Evolutionary conservation across 495 filamentous ascomycete species (phyloP).

Genomic region (Daldinia grandis): DNA sequence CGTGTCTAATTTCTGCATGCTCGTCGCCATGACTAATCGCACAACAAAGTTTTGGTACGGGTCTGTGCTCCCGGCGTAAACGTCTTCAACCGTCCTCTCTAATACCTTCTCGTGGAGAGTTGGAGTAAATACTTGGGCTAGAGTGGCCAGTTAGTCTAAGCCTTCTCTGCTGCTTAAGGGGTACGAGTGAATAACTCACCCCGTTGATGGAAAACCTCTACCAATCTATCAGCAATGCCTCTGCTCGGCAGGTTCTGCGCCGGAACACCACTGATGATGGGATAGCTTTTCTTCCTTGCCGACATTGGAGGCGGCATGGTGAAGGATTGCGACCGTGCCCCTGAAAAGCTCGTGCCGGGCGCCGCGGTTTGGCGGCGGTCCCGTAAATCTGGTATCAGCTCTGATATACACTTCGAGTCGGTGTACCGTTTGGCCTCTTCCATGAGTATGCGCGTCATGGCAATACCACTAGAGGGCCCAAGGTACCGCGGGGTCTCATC

Average conservation of each 20-base stretch:
- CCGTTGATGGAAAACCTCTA: slow-evolving; percentile 82
- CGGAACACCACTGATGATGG: slow-evolving; percentile 77
- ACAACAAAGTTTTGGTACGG: slow-evolving; percentile 85
- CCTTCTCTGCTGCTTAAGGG: background rate
- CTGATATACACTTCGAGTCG: slow-evolving; percentile 82
- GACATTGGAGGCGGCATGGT: slow-evolving; percentile 50
- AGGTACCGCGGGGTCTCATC: slow-evolving; percentile 86
- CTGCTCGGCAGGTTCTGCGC: slow-evolving; percentile 73
- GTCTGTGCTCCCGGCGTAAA: slow-evolving; percentile 77
- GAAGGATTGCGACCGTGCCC: slow-evolving; percentile 46
- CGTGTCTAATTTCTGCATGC: slow-evolving; percentile 83
- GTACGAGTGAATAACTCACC: slow-evolving; percentile 60
- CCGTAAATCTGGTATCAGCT: slow-evolving; percentile 77
- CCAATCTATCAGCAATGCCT: slow-evolving; percentile 72
- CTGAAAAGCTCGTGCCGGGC: slow-evolving; percentile 27
- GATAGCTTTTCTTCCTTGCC: slow-evolving; percentile 66
- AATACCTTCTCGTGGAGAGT: slow-evolving; percentile 85
- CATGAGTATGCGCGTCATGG: slow-evolving; percentile 92
- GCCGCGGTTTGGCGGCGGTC: slow-evolving; percentile 38
- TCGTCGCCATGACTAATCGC: slow-evolving; percentile 89
- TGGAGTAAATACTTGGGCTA: slow-evolving; percentile 86
- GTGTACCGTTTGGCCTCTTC: slow-evolving; percentile 91
- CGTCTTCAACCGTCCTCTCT: slow-evolving; percentile 75
- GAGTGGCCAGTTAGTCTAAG: slow-evolving; percentile 24
- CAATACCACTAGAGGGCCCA: slow-evolving; percentile 91